Evolutionary conservation across 2,329 filamentous ascomycete species (phyloP), one percentile per base, ranked within the genome.

Genomic region (Diaporthe aspalathi): DNA sequence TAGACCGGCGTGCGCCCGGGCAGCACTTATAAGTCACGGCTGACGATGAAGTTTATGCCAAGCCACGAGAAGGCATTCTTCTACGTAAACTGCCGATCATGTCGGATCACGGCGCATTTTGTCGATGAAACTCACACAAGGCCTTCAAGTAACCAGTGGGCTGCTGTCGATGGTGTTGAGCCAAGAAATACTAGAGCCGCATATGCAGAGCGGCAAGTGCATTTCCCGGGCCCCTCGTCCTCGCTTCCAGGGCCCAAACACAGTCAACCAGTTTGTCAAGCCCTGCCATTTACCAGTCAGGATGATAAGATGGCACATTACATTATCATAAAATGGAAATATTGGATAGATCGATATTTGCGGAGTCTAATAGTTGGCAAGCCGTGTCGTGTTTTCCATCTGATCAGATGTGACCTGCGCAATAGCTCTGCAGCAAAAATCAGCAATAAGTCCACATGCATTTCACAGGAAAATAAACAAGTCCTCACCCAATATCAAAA

Each of bases 121-220:
- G 68, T 66, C 68, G 68, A 70, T 70, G 68, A 70, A 70, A 70
- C 68, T 9, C 57, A 4, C 49, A n/a, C 17, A 27, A n/a, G 20
- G 27, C 38, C 27, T 5, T 53, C 27, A 20, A 47, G 43, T 14
- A 35, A 14, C 20, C 6, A 24, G 24, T 27, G 20, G 45, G 29
- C 60, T 43, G 60, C 45, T 32, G 24, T 16, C 17, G 17, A 50
- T 65, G 60, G 45, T 65, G 60, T 65, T 65, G 60, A 38, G 60
- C 60, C 60, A 65, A 50, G 60, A 65, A 3, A 20, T 65, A 50
- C 45, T 50, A 38, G 45, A 65, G 45, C 43, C 29, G 45, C 29
- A 47, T 50, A 50, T 50, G 60, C 60, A 20, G 4, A 50, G 29
- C 45, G 60, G 60, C 22, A 65, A 38, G 45, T 65, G 32, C 8